Percentiles rank a stretch among this genome's conserved stretches.
Evolutionary conservation across 768 basidiomycete genomes (phyloP).

Genomic region (Candolleomyces efflorescens): DNA sequence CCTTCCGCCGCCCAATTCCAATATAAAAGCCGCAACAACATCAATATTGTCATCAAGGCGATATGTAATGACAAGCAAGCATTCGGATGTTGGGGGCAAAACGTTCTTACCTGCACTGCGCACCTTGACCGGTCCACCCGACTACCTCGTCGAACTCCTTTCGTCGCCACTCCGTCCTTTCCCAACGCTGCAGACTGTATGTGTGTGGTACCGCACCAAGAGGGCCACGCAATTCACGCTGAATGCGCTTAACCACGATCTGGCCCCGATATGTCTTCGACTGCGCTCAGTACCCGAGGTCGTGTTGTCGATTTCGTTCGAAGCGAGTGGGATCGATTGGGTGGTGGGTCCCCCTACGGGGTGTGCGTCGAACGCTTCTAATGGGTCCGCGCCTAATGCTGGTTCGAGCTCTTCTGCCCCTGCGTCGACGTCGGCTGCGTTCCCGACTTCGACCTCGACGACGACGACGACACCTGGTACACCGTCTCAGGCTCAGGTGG

Average conservation of each 20-base stretch:
- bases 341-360: background rate
- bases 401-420: background rate
- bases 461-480: background rate
- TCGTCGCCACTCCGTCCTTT: background rate
- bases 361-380: background rate
- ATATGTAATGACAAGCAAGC: background rate
- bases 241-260: slow-evolving; percentile 7
- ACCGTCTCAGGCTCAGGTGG: slow-evolving; percentile 1
- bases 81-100: background rate
- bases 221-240: background rate
- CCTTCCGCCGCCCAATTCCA: slow-evolving; percentile 3
- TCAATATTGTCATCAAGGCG: background rate
- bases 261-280: slow-evolving; percentile 8
- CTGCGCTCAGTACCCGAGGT: slow-evolving; percentile 1
- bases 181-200: background rate
- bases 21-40: background rate
- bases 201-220: slow-evolving; percentile 2
- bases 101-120: background rate
- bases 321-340: slow-evolving; percentile 4
- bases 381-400: background rate
- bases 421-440: background rate
- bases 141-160: slow-evolving; percentile 8
- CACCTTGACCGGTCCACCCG: slow-evolving; percentile 9
- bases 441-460: background rate
- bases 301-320: background rate